Base-by-base conservation (phyloP, 495 filamentous ascomycete genomes). In the Astrothelium subdiscretum region DNA sequence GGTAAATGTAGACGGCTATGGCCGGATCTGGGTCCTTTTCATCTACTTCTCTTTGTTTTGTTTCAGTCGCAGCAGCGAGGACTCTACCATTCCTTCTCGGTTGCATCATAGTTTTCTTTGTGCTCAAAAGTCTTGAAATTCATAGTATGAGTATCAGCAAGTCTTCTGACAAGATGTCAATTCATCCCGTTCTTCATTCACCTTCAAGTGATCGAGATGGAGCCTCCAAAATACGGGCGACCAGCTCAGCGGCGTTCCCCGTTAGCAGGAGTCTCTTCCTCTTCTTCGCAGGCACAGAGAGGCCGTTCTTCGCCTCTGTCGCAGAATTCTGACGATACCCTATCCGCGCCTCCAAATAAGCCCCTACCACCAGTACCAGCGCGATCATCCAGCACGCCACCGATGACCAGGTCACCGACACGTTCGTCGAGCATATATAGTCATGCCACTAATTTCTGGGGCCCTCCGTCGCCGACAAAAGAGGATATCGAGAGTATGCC, bases 391-490 rank as follows among this genome's bases (percentile, higher is more conserved):
- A 42, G 57, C 35, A 42, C 31, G 22, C 31, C 57, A 22, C 20
- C 57, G 11, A 35, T 35, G 31, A 22, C 57, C 8, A 12, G 35
- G 12, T 42, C n/a, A 11, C 31, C 31, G 3, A 18, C 59, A 18
- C 51, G 65, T 4, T 65, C 67, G 15, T 69, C 67, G 0, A 69
- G 67, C 48, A 48, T 69, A 20, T 69, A 69, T 44, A 69, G 67
- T 38, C 65, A 62, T 10, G 38, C 64, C 13, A 57, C 44, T n/a
- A 62, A 57, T 15, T 59, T 58, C 32, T 68, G 63, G 60, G 58
- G 43, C 59, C 29, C 31, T 15, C 44, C 31, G 8, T n/a, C n/a
- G 10, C 42, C n/a, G 26, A 32, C 20, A n/a, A 44, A 64, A 52
- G 59, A 60, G 26, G 59, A 48, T 18, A 65, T 65, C 18, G 59